A percentile compares a stretch with the other conserved stretches of the same genome.
Evolutionary conservation across 2,329 filamentous ascomycete genomes (phyloP).

Genomic region (Venturia pyrina): DNA sequence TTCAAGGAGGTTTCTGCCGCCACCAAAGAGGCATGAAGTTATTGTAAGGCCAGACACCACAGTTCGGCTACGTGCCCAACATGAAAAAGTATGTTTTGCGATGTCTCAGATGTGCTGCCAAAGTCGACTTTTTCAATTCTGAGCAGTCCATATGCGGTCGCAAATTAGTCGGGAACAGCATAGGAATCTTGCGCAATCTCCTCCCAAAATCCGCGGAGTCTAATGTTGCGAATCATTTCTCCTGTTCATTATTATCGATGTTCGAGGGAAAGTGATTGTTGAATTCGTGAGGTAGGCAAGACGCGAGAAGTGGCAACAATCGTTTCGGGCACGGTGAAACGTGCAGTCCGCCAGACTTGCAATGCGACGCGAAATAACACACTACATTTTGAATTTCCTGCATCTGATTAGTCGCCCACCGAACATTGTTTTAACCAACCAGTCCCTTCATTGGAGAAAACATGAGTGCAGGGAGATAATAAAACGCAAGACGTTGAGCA

Average conservation of each 20-base stretch:
- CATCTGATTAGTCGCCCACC: not conserved
- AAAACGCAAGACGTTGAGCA: not conserved
- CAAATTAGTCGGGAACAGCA: not conserved
- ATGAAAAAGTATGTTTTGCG: not conserved
- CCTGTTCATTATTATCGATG: not conserved
- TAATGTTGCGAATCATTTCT: not conserved
- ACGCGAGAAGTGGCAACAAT: not conserved
- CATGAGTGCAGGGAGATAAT: not conserved
- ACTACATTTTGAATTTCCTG: not conserved
- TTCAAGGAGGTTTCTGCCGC: not conserved
- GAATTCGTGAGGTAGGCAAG: not conserved
- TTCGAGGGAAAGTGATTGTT: not conserved
- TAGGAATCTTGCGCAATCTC: not conserved
- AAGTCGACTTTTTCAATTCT: not conserved
- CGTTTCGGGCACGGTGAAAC: constrained; percentile 4
- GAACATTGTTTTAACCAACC: not conserved
- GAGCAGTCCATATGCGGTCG: not conserved
- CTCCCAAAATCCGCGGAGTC: not conserved
- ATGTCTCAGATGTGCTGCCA: not conserved
- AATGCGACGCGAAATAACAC: not conserved
- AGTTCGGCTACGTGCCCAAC: not conserved
- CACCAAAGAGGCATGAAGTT: not conserved
- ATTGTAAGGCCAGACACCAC: not conserved
- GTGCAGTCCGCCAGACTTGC: not conserved
- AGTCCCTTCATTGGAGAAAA: not conserved